Evolutionary conservation across 2,329 filamentous ascomycete genomes (phyloP).

Genomic region (Thielaviopsis populi): DNA sequence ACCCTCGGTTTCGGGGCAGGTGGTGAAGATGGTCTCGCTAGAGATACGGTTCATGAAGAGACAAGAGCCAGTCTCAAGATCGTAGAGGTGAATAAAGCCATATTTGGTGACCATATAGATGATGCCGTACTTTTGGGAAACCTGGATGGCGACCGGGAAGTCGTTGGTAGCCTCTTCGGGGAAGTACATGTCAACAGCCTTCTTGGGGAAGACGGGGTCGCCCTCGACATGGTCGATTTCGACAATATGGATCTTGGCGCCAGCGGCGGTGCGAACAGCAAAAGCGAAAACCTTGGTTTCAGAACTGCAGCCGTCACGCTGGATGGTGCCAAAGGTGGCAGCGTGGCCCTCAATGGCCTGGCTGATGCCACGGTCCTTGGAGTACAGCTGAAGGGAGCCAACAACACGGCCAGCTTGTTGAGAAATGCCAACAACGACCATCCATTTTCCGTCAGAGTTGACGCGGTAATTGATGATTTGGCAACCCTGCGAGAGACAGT

Average conservation of each 20-base stretch:
- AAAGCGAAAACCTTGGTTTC: constrained; percentile 97
- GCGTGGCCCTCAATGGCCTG: constrained; percentile 97
- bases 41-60: constrained; percentile 99
- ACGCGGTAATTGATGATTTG: constrained; percentile 99
- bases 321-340: constrained; percentile 79
- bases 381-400: constrained; percentile 94
- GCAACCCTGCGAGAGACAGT: constrained; percentile 47
- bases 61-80: constrained; percentile 84
- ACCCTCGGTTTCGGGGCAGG: constrained; percentile 66
- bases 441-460: constrained; percentile 93
- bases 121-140: constrained; percentile 91
- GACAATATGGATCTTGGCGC: constrained; percentile 82
- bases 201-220: constrained; percentile 85
- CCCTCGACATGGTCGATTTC: constrained; percentile 87
- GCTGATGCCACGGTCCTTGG: constrained; percentile 87
- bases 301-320: constrained; percentile 73
- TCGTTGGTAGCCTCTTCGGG: constrained; percentile 89
- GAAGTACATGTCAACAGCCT: constrained; percentile 95
- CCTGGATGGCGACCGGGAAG: constrained; percentile 95
- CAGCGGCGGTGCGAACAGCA: constrained; percentile 74
- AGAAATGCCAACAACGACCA: constrained; percentile 92
- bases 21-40: constrained; percentile 97
- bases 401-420: constrained; percentile 86
- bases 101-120: constrained; percentile 98
- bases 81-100: constrained; percentile 96